phyloP scores from a whole-genome alignment of 306 rosid species.

The Chamaecrista fasciculata region DNA sequence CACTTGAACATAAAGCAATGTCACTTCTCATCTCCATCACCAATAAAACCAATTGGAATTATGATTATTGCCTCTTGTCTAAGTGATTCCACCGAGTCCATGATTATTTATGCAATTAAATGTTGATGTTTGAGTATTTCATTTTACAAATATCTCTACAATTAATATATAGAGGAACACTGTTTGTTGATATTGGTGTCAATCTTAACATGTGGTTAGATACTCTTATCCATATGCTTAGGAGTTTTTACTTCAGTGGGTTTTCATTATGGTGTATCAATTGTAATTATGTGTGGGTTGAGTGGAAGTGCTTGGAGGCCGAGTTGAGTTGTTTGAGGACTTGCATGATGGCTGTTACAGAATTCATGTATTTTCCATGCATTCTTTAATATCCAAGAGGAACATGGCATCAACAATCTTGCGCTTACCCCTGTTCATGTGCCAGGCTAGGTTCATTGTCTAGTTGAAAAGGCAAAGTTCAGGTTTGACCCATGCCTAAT shows the following conservation, averaged over 20 bases:
- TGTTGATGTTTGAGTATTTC: not conserved
- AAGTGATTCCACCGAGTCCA: not conserved
- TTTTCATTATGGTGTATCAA: not conserved
- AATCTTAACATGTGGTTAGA: not conserved
- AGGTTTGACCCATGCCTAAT: not conserved
- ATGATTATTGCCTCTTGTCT: not conserved
- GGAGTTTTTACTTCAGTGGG: not conserved
- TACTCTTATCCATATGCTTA: not conserved
- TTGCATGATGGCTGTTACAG: not conserved
- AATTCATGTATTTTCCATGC: not conserved
- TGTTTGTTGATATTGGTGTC: not conserved
- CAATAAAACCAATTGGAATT: not conserved
- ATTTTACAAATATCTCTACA: not conserved
- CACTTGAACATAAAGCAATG: not conserved
- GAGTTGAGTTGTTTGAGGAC: not conserved
- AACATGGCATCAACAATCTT: not conserved
- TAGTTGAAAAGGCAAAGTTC: too few species aligned
- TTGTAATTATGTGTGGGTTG: slow-evolving; percentile 12
- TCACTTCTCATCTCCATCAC: not conserved
- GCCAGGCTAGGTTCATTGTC: not conserved
- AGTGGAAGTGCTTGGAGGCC: not conserved
- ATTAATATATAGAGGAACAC: not conserved
- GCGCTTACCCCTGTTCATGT: not conserved
- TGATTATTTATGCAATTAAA: not conserved
- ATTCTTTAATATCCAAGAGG: slow-evolving; percentile 3